phyloP scores from a whole-genome alignment of 768 basidiomycete species.

The Rhodotorula graminis region DNA sequence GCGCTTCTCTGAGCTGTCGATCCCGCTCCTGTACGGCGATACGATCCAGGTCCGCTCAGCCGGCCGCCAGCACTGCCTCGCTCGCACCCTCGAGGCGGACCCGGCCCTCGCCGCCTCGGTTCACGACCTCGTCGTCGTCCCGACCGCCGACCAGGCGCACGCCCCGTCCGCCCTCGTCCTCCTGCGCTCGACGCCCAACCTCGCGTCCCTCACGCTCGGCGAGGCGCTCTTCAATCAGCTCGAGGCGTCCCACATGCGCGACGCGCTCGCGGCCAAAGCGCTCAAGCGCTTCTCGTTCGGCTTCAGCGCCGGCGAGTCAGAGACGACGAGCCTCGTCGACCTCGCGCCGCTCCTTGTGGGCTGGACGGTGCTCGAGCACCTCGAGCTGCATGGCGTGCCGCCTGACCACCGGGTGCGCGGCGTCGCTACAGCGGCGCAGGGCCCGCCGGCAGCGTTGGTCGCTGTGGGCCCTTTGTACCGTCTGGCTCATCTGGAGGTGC shows the following conservation, averaged over 20 bases:
- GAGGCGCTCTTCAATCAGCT: not conserved
- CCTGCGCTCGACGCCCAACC: not conserved
- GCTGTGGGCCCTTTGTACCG: no score
- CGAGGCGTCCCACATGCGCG: not conserved
- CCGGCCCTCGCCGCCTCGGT: not conserved
- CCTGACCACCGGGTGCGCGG: no score
- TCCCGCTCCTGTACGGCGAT: constrained; percentile 6
- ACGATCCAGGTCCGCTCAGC: constrained; percentile 14
- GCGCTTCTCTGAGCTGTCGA: not conserved
- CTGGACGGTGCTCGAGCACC: not conserved
- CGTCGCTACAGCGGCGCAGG: no score
- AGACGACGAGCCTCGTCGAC: not conserved
- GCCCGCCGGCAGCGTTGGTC: no score
- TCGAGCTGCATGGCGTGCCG: constrained; percentile 7
- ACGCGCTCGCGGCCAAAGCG: not conserved
- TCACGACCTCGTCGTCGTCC: not conserved
- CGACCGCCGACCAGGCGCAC: constrained; percentile 13
- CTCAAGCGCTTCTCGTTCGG: constrained; percentile 12
- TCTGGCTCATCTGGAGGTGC: no score
- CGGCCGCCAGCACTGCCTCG: constrained; percentile 16
- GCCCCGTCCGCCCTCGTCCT: not conserved
- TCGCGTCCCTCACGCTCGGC: not conserved
- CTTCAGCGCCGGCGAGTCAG: not conserved
- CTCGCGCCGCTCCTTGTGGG: constrained; percentile 7
- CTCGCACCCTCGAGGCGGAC: not conserved